Evolutionary conservation across 1,139 yeast species (phyloP), one percentile per base, ranked within the genome.

Genomic region (Yamadazyma sp.): DNA sequence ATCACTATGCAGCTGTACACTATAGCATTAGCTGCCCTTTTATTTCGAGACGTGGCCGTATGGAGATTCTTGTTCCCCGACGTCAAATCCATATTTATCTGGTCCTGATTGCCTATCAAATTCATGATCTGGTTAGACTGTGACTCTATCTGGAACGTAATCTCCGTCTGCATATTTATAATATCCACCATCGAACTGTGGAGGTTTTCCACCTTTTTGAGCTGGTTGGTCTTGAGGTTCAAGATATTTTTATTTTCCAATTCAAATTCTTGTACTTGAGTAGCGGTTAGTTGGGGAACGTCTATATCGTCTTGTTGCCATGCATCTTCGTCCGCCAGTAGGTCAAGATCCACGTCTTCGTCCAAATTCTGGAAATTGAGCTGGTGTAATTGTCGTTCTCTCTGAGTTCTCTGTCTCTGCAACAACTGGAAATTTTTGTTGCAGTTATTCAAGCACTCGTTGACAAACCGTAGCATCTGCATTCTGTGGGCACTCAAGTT

Each of bases 171-270:
- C 46, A 92, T 62, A 39, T 82, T 79, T 2, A 92, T 77, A 35
- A 92, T 85, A 54, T 89, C 97, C 38, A 82, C 63, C 66, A 90
- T 81, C 2, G 95, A 80, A 43, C 72, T 73, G 55, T 89, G 94
- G n/a, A 92, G 78, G 44, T 74, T 68, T 46, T 78, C 80, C 9
- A 81, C 86, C 47, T 80, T 79, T 39, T 79, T 76, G 31, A 90
- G 63, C 48, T 89, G 95, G 35, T 80, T 80, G 13, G 76, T 64
- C 50, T 85, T 84, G 39, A 76, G 57, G 38, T 72, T 65, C 13
- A 89, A 58, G 25, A 90, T 67, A 40, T 80, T 82, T 43, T 78
- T 73, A 57, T 87, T 92, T 56, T 92, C 97, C 11, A 67, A 61
- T 47, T 84, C 82, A 20, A 89, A 67, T 43, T 80, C 73, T 53